Evolutionary conservation across 257 asterid species (phyloP).

Genomic region (Fraxinus quadrangulata): DNA sequence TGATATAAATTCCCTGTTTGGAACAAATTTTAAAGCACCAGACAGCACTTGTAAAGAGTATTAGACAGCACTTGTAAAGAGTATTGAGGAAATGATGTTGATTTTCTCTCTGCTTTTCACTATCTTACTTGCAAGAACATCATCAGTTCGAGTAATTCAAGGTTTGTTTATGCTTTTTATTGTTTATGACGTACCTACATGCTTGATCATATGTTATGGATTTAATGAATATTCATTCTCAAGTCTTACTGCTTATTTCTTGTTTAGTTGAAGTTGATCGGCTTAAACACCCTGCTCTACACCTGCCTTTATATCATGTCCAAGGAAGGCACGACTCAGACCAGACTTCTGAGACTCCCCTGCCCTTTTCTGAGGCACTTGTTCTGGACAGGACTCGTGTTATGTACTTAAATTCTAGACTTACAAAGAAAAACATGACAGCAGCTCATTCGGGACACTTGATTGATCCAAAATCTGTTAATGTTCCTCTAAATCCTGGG

Average conservation of each 20-base stretch:
- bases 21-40: slow-evolving; percentile 20
- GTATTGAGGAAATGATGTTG: slow-evolving; percentile 29
- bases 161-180: slow-evolving; percentile 25
- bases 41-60: slow-evolving; percentile 10
- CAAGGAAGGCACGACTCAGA: slow-evolving; percentile 20
- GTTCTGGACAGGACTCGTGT: slow-evolving; percentile 40
- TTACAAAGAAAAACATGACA: slow-evolving; percentile 31
- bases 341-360: slow-evolving; percentile 13
- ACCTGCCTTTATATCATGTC: slow-evolving; percentile 44
- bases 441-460: slow-evolving; percentile 12
- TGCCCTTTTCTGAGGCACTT: slow-evolving; percentile 33
- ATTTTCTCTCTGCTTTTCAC: slow-evolving; percentile 32
- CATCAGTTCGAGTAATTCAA: slow-evolving; percentile 41
- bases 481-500: slow-evolving; percentile 49
- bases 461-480: slow-evolving; percentile 23
- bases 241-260: slow-evolving; percentile 3
- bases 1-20: slow-evolving; percentile 30
- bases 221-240: background rate
- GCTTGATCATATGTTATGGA: background rate
- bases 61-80: slow-evolving; percentile 10
- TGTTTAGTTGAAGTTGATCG: slow-evolving; percentile 32
- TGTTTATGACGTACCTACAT: background rate
- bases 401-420: slow-evolving; percentile 39
- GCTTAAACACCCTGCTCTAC: slow-evolving; percentile 28
- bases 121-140: slow-evolving; percentile 36